These are phyloP conservation scores for Diplocarpon mali DNA, from an alignment of 2,329 filamentous ascomycete species.

Conservation along the genomic window DNA sequence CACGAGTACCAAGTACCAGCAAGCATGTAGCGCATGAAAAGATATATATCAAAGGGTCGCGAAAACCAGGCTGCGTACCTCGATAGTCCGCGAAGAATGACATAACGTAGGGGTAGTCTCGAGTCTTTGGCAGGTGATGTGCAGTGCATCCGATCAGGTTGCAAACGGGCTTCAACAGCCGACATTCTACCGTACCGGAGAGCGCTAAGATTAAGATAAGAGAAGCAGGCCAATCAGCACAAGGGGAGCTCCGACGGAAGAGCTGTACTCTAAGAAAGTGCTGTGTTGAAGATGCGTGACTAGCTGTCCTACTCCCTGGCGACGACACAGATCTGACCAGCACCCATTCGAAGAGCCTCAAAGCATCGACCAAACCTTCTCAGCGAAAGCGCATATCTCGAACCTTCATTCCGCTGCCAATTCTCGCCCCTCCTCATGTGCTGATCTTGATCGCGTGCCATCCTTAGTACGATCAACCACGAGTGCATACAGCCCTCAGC, in stretches of 20 bases:
- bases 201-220: not conserved
- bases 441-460: slow-evolving; percentile 7
- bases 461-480: not conserved
- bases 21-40: no score
- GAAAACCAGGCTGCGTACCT: no score
- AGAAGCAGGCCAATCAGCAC: not conserved
- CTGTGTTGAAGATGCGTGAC: no score
- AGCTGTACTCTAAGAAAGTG: slow-evolving; percentile 2
- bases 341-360: not conserved
- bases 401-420: not conserved
- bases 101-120: not conserved
- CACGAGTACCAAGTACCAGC: no score
- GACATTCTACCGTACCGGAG: not conserved
- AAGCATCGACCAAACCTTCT: not conserved
- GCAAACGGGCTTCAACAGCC: not conserved
- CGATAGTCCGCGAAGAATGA: no score
- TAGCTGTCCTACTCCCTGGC: not conserved
- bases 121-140: not conserved
- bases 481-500: not conserved
- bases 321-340: not conserved
- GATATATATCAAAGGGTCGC: no score
- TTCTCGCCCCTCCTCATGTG: not conserved
- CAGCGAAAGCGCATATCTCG: not conserved
- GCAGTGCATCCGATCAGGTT: not conserved
- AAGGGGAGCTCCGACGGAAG: no score